Conservation (phyloP, 106 monocot genomes). For the Dendrobium huoshanense region DNA sequence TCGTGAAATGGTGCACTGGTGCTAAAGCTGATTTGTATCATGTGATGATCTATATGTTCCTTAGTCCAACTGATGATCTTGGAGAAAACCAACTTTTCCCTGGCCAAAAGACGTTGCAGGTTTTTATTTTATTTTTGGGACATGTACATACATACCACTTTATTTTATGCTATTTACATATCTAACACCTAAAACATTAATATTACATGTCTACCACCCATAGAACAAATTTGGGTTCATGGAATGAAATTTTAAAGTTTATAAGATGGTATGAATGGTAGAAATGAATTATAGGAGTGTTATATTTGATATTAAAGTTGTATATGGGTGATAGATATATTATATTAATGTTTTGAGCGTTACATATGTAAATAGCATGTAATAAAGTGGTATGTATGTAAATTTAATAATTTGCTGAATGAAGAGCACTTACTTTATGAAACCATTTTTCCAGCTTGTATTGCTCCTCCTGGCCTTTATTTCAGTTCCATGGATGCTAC, state of each 20-base stretch:
- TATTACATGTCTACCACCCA: no score
- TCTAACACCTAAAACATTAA: no score
- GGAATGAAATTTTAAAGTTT: no score
- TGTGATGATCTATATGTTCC: conserved; percentile 99
- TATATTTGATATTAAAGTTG: no score
- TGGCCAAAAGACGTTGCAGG: conserved; percentile 85
- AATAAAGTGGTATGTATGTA: no score
- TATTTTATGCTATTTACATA: background rate
- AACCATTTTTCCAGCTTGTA: conserved; percentile 54
- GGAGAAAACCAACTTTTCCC: conserved; percentile 94
- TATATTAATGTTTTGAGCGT: no score
- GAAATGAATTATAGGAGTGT: no score
- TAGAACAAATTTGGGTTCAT: no score
- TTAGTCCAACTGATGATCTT: conserved; percentile 96
- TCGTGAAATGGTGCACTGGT: conserved; percentile 96
- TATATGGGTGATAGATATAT: no score
- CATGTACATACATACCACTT: background rate
- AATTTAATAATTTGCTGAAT: background rate
- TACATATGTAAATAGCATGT: no score
- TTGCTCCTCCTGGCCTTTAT: conserved; percentile 77
- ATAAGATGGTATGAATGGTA: no score
- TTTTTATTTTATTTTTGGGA: conserved; percentile 12
- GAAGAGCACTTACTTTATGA: background rate
- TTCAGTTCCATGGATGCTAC: conserved; percentile 82
- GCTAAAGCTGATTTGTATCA: conserved; percentile 91